phyloP scores from a whole-genome alignment of 2,329 filamentous ascomycete species.

The Alternaria ventricosa region DNA sequence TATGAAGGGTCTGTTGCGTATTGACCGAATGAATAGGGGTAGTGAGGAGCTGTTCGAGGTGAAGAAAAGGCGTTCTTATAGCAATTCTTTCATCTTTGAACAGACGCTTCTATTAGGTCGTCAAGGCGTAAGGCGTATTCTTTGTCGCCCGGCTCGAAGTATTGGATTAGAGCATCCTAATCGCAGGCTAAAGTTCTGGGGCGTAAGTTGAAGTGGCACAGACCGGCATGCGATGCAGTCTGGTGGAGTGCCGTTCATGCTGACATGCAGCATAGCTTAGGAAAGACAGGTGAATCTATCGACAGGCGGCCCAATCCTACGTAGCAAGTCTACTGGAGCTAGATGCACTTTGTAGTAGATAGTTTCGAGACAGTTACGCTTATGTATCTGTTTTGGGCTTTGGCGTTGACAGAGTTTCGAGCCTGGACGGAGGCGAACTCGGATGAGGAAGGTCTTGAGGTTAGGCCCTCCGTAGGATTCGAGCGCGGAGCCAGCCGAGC shows the following conservation, averaged over 20 bases:
- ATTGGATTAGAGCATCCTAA: not conserved
- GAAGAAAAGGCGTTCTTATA: not conserved
- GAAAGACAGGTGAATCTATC: not conserved
- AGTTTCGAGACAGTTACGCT: not conserved
- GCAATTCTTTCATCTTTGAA: not conserved
- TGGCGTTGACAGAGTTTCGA: not conserved
- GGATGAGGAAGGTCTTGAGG: not conserved
- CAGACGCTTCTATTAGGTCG: not conserved
- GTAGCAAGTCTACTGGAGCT: not conserved
- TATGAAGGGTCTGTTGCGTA: not conserved
- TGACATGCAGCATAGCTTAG: not conserved
- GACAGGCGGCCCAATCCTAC: not conserved
- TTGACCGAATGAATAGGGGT: not conserved
- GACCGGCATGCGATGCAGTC: not conserved
- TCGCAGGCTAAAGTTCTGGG: not conserved
- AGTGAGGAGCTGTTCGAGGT: not conserved
- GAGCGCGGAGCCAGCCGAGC: not conserved
- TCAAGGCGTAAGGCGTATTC: not conserved
- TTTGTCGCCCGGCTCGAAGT: not conserved
- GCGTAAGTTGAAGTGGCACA: not conserved
- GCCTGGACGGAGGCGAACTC: not conserved
- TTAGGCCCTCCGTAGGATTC: not conserved
- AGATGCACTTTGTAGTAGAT: not conserved
- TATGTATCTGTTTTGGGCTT: not conserved
- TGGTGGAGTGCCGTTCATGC: not conserved